Evolutionary conservation across 495 filamentous ascomycete species (phyloP).

Genomic region (Talaromyces proteolyticus): DNA sequence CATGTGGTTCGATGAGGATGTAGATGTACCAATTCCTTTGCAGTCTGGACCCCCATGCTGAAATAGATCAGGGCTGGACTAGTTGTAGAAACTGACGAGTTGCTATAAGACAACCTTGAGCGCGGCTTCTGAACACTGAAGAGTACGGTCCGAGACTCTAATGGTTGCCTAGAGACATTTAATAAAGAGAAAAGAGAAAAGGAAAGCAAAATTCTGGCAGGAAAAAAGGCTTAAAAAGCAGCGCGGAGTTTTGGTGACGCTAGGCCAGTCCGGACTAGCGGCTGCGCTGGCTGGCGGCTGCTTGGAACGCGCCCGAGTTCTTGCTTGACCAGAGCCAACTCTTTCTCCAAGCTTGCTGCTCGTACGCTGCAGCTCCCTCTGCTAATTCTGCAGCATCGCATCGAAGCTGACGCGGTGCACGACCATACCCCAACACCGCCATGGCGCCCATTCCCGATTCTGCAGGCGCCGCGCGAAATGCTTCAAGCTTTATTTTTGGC

Average conservation of each 20-base stretch:
- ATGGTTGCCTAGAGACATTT: conserved; percentile 95
- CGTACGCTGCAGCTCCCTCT: too few species aligned
- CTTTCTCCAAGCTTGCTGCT: neutral
- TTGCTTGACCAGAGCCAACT: neutral
- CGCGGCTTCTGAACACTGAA: conserved; percentile 98
- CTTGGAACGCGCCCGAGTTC: neutral
- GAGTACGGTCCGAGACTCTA: conserved; percentile 99
- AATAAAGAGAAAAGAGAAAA: conserved; percentile 47
- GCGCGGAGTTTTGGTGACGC: conserved; percentile 12
- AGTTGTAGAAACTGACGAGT: conserved; percentile 62
- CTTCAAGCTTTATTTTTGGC: conserved; percentile 16
- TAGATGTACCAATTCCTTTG: conserved; percentile 43
- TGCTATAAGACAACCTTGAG: conserved; percentile 97
- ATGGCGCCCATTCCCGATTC: conserved; percentile 23
- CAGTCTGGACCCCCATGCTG: conserved; percentile 47
- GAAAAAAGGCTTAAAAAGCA: conserved; percentile 19
- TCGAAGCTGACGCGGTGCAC: too few species aligned
- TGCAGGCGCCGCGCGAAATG: conserved; percentile 10
- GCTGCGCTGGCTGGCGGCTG: neutral
- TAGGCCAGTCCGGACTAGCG: conserved; percentile 18
- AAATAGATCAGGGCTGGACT: conserved; percentile 51
- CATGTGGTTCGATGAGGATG: neutral
- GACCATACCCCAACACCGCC: too few species aligned
- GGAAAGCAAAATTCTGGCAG: conserved; percentile 18
- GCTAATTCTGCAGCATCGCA: too few species aligned